Evolutionary conservation across 73 alveolate genomes (phyloP).

Genomic region (Tetrahymena thermophila): DNA sequence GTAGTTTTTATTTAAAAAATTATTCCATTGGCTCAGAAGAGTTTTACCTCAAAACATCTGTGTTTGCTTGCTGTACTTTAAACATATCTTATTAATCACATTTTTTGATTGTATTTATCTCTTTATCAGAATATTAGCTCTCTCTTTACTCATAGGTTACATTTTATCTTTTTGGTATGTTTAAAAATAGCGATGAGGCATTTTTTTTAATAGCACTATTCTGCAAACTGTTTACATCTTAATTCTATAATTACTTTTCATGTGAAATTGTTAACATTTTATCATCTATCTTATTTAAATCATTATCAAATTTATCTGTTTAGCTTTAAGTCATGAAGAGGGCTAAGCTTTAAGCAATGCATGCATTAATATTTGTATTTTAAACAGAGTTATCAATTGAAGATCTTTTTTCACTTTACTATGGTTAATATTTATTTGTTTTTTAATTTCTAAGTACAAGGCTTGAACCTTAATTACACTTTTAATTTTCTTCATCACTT

Average conservation of each 20-base stretch:
- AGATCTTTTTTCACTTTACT: not conserved
- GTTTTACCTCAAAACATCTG: not conserved
- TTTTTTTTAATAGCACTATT: too few relatives aligned
- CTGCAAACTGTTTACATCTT: not conserved
- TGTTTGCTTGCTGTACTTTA: too few relatives aligned
- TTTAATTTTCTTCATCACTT: not conserved
- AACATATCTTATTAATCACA: too few relatives aligned
- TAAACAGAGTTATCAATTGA: not conserved
- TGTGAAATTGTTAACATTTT: too few relatives aligned
- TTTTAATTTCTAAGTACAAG: too few relatives aligned
- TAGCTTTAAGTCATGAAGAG: not conserved
- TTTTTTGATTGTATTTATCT: too few relatives aligned
- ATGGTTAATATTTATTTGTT: too few relatives aligned
- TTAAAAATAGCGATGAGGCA: not conserved
- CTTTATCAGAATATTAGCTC: too few relatives aligned
- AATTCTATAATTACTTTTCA: too few relatives aligned
- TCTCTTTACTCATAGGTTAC: too few relatives aligned
- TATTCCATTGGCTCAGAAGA: not conserved
- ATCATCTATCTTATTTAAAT: not conserved
- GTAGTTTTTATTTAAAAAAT: too few relatives aligned
- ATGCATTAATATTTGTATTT: not conserved
- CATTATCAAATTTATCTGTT: not conserved
- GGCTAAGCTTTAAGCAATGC: not conserved
- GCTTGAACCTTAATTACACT: not conserved
- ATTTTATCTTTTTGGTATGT: not conserved